Evolutionary conservation across 371 early-diverging fungal species (phyloP).

Genomic region (Agmasoma carcini): DNA sequence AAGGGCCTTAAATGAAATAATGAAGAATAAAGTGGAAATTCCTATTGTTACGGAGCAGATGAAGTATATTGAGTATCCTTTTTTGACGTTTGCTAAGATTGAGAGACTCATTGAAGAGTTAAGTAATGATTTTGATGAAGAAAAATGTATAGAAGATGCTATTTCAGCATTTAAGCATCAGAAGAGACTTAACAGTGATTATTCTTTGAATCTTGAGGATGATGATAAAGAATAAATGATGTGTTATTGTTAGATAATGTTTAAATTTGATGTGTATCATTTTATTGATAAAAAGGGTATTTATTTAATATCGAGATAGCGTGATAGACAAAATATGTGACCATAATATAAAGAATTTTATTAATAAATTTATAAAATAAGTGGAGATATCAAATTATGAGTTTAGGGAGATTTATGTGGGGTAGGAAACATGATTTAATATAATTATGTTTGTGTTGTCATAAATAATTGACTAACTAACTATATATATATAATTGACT

Average conservation of each 20-base stretch:
- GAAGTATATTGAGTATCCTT: neutral
- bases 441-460: too few relatives aligned
- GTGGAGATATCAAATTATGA: neutral
- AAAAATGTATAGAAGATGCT: neutral
- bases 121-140: neutral
- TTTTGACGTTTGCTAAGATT: neutral
- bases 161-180: neutral
- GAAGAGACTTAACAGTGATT: neutral
- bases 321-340: neutral
- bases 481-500: too few relatives aligned
- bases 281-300: neutral
- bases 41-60: neutral
- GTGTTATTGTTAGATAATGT: neutral
- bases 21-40: neutral
- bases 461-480: too few relatives aligned
- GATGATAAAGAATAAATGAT: neutral
- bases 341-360: conserved; percentile 2
- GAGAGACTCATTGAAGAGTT: neutral
- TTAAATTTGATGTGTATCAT: neutral
- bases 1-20: neutral
- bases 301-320: neutral
- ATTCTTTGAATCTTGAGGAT: neutral
- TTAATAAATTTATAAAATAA: conserved; percentile 5
- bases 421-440: too few relatives aligned
- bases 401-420: too few relatives aligned